These are phyloP conservation scores for Myxozyma monticola DNA, from an alignment of 805 yeast species.

Conservation along the genomic window DNA sequence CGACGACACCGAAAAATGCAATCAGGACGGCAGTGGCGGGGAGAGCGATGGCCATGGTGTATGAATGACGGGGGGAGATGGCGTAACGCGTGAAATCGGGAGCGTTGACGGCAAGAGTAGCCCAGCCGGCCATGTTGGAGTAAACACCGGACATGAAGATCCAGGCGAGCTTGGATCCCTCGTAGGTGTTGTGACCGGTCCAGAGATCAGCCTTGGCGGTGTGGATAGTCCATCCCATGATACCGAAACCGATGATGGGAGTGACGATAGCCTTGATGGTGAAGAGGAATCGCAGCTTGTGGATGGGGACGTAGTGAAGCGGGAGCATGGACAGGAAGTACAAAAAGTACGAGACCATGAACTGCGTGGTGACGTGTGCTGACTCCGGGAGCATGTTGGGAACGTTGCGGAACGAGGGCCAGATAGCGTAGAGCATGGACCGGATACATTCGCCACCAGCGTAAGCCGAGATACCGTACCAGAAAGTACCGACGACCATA, in stretches of 20 bases:
- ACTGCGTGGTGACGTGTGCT: conserved; percentile 41
- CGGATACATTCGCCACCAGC: conserved; percentile 82
- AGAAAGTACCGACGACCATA: conserved; percentile 80
- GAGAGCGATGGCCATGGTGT: conserved; percentile 52
- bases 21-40: conserved; percentile 41
- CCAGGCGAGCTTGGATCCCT: conserved; percentile 74
- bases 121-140: conserved; percentile 29
- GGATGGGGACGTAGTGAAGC: conserved; percentile 29
- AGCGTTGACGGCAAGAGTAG: conserved; percentile 50
- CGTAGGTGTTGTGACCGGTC: conserved; percentile 49
- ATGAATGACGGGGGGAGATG: conserved; percentile 42
- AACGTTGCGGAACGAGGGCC: conserved; percentile 47
- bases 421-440: conserved; percentile 72
- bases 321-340: conserved; percentile 31
- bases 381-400: conserved; percentile 57
- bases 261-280: conserved; percentile 29
- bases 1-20: conserved; percentile 33
- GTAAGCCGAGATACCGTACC: conserved; percentile 88
- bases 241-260: conserved; percentile 32
- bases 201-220: conserved; percentile 70
- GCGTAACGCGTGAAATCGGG: conserved; percentile 54
- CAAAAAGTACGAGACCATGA: conserved; percentile 33
- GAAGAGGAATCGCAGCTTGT: conserved; percentile 29
- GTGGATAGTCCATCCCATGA: conserved; percentile 43
- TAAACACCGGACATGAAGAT: conserved; percentile 66